Conservation (phyloP, 1,284 basidiomycete species). For the Pulchroboletus neoregius region DNA sequence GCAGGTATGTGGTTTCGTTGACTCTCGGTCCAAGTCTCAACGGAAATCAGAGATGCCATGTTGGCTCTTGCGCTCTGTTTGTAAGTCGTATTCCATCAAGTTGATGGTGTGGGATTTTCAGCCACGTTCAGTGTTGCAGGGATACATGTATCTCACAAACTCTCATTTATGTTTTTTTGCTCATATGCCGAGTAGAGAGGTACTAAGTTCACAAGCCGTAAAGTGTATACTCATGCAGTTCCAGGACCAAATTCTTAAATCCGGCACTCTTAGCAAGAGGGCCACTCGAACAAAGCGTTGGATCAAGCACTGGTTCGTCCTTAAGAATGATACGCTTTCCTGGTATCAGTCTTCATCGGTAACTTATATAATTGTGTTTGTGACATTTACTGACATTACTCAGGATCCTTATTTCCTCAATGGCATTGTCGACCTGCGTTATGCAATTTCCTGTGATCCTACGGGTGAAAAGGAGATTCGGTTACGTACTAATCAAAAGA, state of each 20-base stretch:
- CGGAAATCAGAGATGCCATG: conserved; percentile 71
- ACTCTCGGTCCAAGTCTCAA: conserved; percentile 16
- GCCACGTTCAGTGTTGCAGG: conserved; percentile 73
- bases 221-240: conserved; percentile 12
- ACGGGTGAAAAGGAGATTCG: conserved; percentile 71
- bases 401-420: conserved; percentile 96
- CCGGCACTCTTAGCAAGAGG: conserved; percentile 80
- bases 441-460: conserved; percentile 84
- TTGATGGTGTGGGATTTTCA: conserved; percentile 10
- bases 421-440: conserved; percentile 90
- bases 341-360: conserved; percentile 95
- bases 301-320: conserved; percentile 90
- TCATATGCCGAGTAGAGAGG: conserved; percentile 86
- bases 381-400: conserved; percentile 7
- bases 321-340: conserved; percentile 89
- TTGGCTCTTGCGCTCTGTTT: conserved; percentile 80
- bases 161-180: conserved; percentile 96
- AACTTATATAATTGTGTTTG: conserved; percentile 17
- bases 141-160: conserved; percentile 94
- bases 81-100: conserved; percentile 49
- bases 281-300: conserved; percentile 82
- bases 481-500: conserved; percentile 76
- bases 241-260: conserved; percentile 84
- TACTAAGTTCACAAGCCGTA: conserved; percentile 32
- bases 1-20: conserved; percentile 52